Base-by-base conservation (phyloP, 805 yeast genomes). In the Vanderwaltozyma tropicalis region DNA sequence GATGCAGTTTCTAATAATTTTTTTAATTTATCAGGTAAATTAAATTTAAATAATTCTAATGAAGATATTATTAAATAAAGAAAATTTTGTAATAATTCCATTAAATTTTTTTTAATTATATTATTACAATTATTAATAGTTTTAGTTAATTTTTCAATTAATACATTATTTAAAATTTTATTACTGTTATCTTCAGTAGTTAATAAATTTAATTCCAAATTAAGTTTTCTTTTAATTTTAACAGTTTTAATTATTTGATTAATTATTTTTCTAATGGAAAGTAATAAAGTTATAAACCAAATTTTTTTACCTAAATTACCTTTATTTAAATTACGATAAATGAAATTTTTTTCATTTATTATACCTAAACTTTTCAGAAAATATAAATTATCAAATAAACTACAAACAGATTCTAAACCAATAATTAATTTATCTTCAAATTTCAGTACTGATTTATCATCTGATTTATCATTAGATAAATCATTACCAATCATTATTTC, bases 321-420 rank as follows among this genome's bases (percentile, higher is more conserved):
- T 28, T 50, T 50, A 34, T 54, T 53, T 11, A 57, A 35, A 16
- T 45, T 46, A 28, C 42, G 39, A 36, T 52, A 55, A 2, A 57
- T 24, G 21, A 44, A 33, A 35, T 52, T 57, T 3, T 38, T 16
- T 18, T 53, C 59, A 24, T 47, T 43, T 3, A 57, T 52, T 5
- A 57, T 35, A 3, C 61, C 61, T 16, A 55, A 28, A 34, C 53
- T 53, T 37, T 45, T 49, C 24, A 57, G 41, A 10, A 57, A 41
- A 34, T 49, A 54, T 7, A 57, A 21, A 31, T 52, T 48, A 38
- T 57, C 62, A 26, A 55, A 55, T 12, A 55, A 14, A 14, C 43
- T 40, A 18, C 54, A 48, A 5, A 55, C 26, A 2, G 52, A 39
- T 34, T 53, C 57, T 18, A 57, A 32, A 13, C 48, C 45, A 22